phyloP scores from a whole-genome alignment of 495 filamentous ascomycete genomes.

The Niebla homalea region DNA sequence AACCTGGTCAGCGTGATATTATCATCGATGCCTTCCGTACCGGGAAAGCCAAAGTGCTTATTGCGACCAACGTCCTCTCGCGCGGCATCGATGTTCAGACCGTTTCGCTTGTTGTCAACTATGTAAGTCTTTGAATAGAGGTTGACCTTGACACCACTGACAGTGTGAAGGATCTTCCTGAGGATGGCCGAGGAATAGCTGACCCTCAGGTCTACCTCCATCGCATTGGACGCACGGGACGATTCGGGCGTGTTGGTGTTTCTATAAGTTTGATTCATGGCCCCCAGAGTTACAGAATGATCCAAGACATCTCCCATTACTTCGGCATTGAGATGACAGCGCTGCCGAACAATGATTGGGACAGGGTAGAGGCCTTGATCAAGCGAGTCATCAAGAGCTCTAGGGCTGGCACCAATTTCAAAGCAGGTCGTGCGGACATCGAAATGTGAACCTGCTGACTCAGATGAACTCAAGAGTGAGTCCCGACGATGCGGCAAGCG shows the following conservation, averaged over 20 bases:
- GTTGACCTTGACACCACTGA: background rate
- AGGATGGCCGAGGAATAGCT: conserved; percentile 32
- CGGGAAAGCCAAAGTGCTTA: conserved; percentile 87
- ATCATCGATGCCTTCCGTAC: conserved; percentile 80
- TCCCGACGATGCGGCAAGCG: too few relatives aligned
- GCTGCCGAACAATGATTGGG: conserved; percentile 65
- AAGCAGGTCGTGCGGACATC: conserved; percentile 1
- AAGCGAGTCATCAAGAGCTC: conserved; percentile 74
- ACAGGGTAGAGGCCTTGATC: conserved; percentile 65
- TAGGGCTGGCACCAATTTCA: conserved; percentile 49
- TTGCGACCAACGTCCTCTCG: conserved; percentile 93
- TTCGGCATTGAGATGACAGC: conserved; percentile 47
- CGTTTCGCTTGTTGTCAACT: conserved; percentile 97
- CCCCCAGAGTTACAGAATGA: conserved; percentile 56
- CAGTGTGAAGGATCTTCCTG: conserved; percentile 41
- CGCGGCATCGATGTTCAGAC: conserved; percentile 95
- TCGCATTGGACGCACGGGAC: conserved; percentile 92
- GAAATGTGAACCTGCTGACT: conserved; percentile 9
- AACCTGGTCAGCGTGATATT: conserved; percentile 67
- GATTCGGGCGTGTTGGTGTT: conserved; percentile 95
- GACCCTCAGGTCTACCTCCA: conserved; percentile 95
- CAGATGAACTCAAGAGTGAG: too few relatives aligned
- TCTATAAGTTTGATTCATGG: conserved; percentile 84
- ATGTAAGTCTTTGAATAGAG: conserved; percentile 31
- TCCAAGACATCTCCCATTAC: conserved; percentile 61